These are phyloP conservation scores for Cyanophora paradoxa DNA, from an alignment of 78 protist species.

Conservation along the genomic window DNA sequence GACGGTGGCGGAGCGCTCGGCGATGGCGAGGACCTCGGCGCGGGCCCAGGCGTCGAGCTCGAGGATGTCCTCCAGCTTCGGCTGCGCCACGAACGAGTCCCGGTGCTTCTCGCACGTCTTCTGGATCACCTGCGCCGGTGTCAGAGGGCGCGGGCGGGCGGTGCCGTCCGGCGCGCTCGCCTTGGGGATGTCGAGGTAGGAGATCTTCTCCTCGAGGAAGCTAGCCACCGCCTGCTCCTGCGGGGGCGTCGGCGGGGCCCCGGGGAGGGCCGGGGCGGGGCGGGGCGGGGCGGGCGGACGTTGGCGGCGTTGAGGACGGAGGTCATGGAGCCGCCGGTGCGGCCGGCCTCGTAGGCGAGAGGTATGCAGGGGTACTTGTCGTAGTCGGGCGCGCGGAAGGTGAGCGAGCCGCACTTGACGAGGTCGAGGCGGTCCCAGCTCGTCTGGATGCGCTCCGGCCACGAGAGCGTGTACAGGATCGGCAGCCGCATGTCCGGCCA, in stretches of 20 bases:
- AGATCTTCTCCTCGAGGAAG: neutral
- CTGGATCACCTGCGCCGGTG: neutral
- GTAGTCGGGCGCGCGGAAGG: constrained; percentile 2
- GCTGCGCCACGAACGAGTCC: neutral
- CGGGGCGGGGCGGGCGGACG: no score
- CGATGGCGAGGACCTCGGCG: neutral
- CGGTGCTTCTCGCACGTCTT: neutral
- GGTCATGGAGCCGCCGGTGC: constrained; percentile 39
- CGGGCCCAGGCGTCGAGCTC: constrained; percentile 22
- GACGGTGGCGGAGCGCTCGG: no score
- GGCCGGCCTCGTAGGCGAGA: neutral
- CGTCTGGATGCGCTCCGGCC: constrained; percentile 6
- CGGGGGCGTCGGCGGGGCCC: no score
- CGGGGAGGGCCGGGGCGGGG: no score
- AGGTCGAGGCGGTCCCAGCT: constrained; percentile 3
- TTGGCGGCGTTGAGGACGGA: constrained; percentile 43
- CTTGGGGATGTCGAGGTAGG: constrained; percentile 1
- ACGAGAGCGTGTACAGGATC: neutral
- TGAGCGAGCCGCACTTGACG: neutral
- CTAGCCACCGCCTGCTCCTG: constrained; percentile 21
- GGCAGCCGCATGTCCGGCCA: constrained; percentile 10
- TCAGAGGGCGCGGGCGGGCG: neutral
- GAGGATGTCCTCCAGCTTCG: constrained; percentile 23
- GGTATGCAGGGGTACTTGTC: neutral
- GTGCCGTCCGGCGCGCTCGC: neutral